These are phyloP conservation scores for Boletellus ananiceps DNA, from an alignment of 768 basidiomycete species.

Conservation along the genomic window DNA sequence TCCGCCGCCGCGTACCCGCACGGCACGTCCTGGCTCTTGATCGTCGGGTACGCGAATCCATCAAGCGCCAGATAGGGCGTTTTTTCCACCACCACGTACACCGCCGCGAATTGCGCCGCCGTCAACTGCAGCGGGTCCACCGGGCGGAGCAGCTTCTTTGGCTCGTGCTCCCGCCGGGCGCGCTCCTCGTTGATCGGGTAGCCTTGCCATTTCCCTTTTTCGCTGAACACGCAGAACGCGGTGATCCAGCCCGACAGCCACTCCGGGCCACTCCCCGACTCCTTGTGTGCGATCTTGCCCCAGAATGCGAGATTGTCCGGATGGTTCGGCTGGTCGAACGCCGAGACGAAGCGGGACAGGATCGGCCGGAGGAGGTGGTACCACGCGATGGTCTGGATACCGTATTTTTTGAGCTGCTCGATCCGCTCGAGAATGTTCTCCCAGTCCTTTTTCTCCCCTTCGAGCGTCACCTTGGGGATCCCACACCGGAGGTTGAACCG, in stretches of 20 bases:
- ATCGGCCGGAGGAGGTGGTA: slow-evolving; percentile 38
- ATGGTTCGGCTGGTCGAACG: slow-evolving; percentile 32
- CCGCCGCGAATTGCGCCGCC: slow-evolving; percentile 23
- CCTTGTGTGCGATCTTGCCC: slow-evolving; percentile 28
- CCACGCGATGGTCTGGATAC: slow-evolving; percentile 36
- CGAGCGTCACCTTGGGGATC: slow-evolving; percentile 42
- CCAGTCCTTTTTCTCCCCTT: slow-evolving; percentile 40
- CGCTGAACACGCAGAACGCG: slow-evolving; percentile 34
- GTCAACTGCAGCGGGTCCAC: slow-evolving; percentile 24
- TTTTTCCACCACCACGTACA: slow-evolving; percentile 21
- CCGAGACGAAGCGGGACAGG: slow-evolving; percentile 32
- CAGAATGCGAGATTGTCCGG: slow-evolving; percentile 36
- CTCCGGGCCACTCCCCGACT: slow-evolving; percentile 23
- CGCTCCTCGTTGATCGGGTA: slow-evolving; percentile 28
- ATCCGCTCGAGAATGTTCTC: slow-evolving; percentile 32
- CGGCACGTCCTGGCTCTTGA: slow-evolving; percentile 27
- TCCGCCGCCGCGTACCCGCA: slow-evolving; percentile 27
- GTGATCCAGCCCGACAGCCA: slow-evolving; percentile 40
- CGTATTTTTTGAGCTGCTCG: slow-evolving; percentile 38
- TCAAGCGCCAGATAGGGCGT: slow-evolving; percentile 22
- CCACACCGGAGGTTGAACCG: slow-evolving; percentile 33
- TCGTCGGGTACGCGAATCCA: slow-evolving; percentile 28
- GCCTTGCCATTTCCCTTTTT: slow-evolving; percentile 32
- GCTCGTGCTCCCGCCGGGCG: slow-evolving; percentile 23
- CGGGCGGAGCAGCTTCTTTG: slow-evolving; percentile 30